phyloP scores from a whole-genome alignment of 2,329 filamentous ascomycete species.

The Ascocoryne sarcoides region DNA sequence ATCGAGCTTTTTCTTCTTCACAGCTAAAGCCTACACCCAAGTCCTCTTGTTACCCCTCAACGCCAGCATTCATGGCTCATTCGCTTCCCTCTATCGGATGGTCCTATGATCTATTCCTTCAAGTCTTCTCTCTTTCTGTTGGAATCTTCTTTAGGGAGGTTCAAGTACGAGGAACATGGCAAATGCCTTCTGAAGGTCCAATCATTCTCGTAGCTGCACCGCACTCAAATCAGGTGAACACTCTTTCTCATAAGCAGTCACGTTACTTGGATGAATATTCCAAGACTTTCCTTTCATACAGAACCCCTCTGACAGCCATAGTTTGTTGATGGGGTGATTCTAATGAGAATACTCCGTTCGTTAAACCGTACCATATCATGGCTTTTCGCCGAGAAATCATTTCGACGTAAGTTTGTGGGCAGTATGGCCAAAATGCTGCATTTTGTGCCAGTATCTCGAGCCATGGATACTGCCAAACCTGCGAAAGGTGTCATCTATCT shows the following conservation, averaged over 20 bases:
- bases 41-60: too few species aligned
- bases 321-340: slow-evolving; percentile 88
- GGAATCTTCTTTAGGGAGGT: slow-evolving; percentile 97
- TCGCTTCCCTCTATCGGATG: slow-evolving; percentile 33
- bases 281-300: slow-evolving; percentile 1
- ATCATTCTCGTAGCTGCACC: slow-evolving; percentile 93
- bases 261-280: too few species aligned
- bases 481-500: slow-evolving; percentile 65
- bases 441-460: slow-evolving; percentile 78
- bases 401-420: slow-evolving; percentile 74
- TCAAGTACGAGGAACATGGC: slow-evolving; percentile 88
- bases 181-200: slow-evolving; percentile 74
- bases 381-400: slow-evolving; percentile 88
- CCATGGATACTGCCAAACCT: slow-evolving; percentile 75
- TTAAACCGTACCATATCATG: slow-evolving; percentile 80
- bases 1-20: too few species aligned
- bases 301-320: slow-evolving; percentile 29
- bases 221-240: slow-evolving; percentile 65
- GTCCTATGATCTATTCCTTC: slow-evolving; percentile 67
- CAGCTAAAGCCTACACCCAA: too few species aligned
- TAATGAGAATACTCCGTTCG: slow-evolving; percentile 77
- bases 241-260: too few species aligned
- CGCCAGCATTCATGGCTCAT: slow-evolving; percentile 5
- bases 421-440: slow-evolving; percentile 72
- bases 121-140: slow-evolving; percentile 66